Percentiles rank a stretch among this genome's conserved stretches.
phyloP scores from a whole-genome alignment of 2,329 filamentous ascomycete genomes.

The Microsporum canis region DNA sequence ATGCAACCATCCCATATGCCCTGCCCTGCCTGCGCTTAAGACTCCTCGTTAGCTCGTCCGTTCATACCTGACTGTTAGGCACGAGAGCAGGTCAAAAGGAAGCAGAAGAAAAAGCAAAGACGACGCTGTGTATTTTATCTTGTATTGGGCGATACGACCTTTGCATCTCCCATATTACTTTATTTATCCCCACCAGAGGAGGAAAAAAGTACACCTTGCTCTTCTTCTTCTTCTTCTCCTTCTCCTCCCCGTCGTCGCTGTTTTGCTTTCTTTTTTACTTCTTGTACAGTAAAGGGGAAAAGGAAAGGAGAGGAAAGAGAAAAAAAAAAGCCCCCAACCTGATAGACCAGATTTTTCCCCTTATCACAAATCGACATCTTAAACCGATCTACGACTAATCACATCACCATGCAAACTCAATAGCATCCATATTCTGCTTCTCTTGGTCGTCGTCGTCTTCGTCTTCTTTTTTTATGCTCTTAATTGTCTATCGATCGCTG shows the following conservation, averaged over 20 bases:
- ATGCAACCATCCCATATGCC: not conserved
- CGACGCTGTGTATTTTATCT: not conserved
- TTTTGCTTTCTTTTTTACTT: not conserved
- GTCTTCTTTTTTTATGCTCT: not conserved
- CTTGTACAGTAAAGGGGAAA: not conserved
- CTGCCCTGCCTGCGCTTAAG: too few relatives aligned
- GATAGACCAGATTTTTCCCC: not conserved
- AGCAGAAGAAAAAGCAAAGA: not conserved
- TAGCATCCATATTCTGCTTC: not conserved
- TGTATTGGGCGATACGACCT: not conserved
- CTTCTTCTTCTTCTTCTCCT: not conserved
- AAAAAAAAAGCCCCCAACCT: conserved; percentile 2
- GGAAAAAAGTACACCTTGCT: not conserved
- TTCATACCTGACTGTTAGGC: not conserved
- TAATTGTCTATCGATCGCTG: not conserved
- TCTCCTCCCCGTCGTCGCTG: not conserved
- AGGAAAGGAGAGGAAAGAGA: not conserved
- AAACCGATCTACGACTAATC: conserved; percentile 9
- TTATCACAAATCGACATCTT: not conserved
- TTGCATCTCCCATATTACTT: not conserved
- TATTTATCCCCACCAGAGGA: not conserved
- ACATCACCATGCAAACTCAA: conserved; percentile 10
- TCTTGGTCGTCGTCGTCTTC: not conserved
- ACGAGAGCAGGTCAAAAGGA: not conserved
- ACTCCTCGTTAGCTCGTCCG: not conserved